Evolutionary conservation across 768 basidiomycete genomes (phyloP), one percentile per base, ranked within the genome.

Genomic region (Lactarius indigo): DNA sequence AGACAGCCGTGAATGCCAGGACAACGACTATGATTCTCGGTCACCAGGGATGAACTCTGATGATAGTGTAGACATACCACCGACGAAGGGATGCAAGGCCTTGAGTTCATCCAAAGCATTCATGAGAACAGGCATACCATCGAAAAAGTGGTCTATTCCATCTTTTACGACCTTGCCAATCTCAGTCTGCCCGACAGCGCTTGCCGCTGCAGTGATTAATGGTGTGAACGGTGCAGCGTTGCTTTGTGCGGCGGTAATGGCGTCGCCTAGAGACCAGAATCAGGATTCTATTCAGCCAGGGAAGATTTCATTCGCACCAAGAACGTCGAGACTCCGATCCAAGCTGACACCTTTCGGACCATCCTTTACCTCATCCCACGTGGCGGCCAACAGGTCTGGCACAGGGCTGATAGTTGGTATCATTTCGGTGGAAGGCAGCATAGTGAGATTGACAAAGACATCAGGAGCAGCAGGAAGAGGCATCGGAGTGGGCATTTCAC

Each of bases 1-100:
- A 77, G 7, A 83, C 83, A 0, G 82, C 74, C 52, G 79, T 77
- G 73, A 86, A 86, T 0, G 84, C 83, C 15, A 79, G 70, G 20
- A 85, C 81, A 33, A 79, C 83, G 55, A 83, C 85, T 78, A 26
- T 9, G 2, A 3, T 28, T 15, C 42, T 35, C 15, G 2, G 44
- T 61, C 12, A 68, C 4, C n/a, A 52, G n/a, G 12, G 7, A 31
- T 52, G 35, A 2, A n/a, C 23, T n/a, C 3, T 8, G 15, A 20
- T 26, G 28, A 47, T 9, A 18, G 42, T 26, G 33, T 20, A 28
- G 31, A 58, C 70, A n/a, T 55, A 76, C 76, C 68, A 23, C 69
- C 62, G 30, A 76, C 70, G 42, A 75, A 72, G 0, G 75, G 74
- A 41, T 76, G 75, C 20, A 76, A 64, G 2, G 64, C 55, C 5